Conservation (phyloP, 208 protist species). For the Wallacemonas sp. region DNA sequence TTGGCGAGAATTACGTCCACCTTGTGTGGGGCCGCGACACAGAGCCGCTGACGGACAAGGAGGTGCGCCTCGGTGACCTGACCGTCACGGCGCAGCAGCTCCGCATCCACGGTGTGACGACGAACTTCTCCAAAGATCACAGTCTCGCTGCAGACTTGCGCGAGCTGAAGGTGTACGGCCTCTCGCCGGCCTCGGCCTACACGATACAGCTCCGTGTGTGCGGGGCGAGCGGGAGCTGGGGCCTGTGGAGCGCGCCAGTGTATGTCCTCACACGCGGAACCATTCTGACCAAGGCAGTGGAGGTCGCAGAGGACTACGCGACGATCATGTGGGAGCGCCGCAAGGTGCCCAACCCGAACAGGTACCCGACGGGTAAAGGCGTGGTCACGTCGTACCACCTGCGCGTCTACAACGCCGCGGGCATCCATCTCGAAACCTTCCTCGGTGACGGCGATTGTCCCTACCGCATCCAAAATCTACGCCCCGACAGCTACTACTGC, state of each 20-base stretch:
- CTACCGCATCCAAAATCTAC: slow-evolving; percentile 79
- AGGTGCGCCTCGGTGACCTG: slow-evolving; percentile 76
- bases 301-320: slow-evolving; percentile 91
- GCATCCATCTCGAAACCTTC: slow-evolving; percentile 80
- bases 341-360: slow-evolving; percentile 71
- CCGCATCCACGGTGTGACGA: slow-evolving; percentile 84
- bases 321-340: slow-evolving; percentile 87
- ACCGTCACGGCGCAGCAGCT: slow-evolving; percentile 89
- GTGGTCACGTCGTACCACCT: slow-evolving; percentile 89
- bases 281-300: slow-evolving; percentile 75
- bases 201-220: slow-evolving; percentile 86
- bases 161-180: slow-evolving; percentile 86
- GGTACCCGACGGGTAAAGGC: slow-evolving; percentile 83
- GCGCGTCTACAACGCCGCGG: slow-evolving; percentile 80
- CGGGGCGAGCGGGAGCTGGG: slow-evolving; percentile 84
- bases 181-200: slow-evolving; percentile 85
- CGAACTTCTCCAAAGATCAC: slow-evolving; percentile 80
- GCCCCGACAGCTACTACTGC: slow-evolving; percentile 91
- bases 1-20: slow-evolving; percentile 93
- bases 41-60: slow-evolving; percentile 30
- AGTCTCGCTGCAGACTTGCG: slow-evolving; percentile 74
- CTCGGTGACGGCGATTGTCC: slow-evolving; percentile 88
- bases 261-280: slow-evolving; percentile 88
- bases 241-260: slow-evolving; percentile 82
- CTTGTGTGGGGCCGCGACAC: slow-evolving; percentile 81